These are phyloP conservation scores for Cytospora mali DNA, from an alignment of 2,329 filamentous ascomycete species.

Conservation along the genomic window DNA sequence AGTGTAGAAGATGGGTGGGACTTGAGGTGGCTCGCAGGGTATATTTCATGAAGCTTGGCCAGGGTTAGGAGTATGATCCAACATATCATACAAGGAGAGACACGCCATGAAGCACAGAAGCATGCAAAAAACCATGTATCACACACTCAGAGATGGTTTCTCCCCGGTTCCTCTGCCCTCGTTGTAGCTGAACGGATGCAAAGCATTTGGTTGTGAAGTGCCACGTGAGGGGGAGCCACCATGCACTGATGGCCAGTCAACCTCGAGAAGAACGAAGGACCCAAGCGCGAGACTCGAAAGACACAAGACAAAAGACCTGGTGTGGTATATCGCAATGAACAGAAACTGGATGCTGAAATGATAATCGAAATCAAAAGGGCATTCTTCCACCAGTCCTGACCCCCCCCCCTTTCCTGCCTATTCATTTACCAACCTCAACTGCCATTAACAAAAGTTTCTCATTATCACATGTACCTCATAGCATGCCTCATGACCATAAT, in stretches of 20 bases:
- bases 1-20: no score
- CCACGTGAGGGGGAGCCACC: neutral
- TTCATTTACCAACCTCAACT: conserved; percentile 14
- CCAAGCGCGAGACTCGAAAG: neutral
- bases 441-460: conserved; percentile 1
- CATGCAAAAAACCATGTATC: neutral
- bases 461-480: conserved; percentile 3
- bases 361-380: conserved; percentile 7
- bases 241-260: no score
- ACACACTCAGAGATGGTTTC: neutral
- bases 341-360: conserved; percentile 19
- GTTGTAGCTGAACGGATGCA: neutral
- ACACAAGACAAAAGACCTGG: neutral
- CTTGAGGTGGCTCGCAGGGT: no score
- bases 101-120: neutral
- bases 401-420: neutral
- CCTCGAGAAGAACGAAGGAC: neutral
- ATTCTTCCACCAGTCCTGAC: neutral
- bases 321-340: conserved; percentile 20
- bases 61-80: no score
- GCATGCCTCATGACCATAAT: neutral
- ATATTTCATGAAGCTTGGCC: no score
- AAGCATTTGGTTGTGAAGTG: neutral
- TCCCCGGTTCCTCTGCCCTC: neutral
- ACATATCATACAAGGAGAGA: no score